Conservation (phyloP, 2,329 filamentous ascomycete species). For the Colletotrichum salicis region DNA sequence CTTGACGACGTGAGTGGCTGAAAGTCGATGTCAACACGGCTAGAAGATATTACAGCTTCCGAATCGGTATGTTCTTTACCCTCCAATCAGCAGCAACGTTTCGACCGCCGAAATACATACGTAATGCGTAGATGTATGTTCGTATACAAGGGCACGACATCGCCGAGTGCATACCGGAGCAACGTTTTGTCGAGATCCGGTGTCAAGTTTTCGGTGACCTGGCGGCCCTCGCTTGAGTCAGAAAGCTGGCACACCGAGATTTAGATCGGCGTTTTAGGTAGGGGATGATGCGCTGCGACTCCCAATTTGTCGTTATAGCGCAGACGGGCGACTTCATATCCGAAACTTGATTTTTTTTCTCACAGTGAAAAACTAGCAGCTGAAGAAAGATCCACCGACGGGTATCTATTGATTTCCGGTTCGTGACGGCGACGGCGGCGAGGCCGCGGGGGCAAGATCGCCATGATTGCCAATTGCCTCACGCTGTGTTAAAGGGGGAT, state of each 20-base stretch:
- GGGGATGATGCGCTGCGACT: not conserved
- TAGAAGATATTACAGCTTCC: not conserved
- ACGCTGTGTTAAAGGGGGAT: not conserved
- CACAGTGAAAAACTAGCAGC: not conserved
- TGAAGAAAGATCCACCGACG: not conserved
- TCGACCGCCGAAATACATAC: not conserved
- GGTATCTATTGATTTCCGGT: not conserved
- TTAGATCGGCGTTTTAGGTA: slow-evolving; percentile 12
- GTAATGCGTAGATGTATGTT: not conserved
- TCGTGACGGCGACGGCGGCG: not conserved
- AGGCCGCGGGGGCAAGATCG: not conserved
- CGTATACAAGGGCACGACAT: not conserved
- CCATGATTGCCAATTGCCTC: slow-evolving; percentile 8
- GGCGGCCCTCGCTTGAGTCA: slow-evolving; percentile 8
- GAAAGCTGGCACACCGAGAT: slow-evolving; percentile 10
- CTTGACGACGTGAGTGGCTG: not conserved
- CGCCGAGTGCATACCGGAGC: not conserved
- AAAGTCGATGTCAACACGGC: not conserved
- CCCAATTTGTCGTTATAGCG: slow-evolving; percentile 20
- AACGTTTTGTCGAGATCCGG: slow-evolving; percentile 8
- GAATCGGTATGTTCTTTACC: not conserved
- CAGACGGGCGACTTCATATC: not conserved
- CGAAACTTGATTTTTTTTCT: not conserved
- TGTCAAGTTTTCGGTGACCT: not conserved
- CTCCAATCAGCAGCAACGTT: not conserved